Percentiles rank a stretch among this genome's conserved stretches.
Conservation (phyloP, 1,139 yeast species). For the Taphrina flavorubra region DNA sequence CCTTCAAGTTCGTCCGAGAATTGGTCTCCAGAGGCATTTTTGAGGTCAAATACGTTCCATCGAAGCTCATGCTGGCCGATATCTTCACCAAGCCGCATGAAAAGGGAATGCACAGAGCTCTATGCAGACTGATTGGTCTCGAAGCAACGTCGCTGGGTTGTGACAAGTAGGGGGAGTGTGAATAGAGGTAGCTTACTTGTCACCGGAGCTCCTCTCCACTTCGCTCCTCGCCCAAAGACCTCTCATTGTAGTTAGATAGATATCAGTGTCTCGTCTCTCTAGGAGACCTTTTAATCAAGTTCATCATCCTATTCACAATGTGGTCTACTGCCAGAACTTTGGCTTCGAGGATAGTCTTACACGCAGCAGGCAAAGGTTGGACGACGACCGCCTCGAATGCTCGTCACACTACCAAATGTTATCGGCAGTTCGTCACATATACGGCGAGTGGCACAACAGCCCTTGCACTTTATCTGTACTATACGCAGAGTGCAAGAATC, state of each 20-base stretch:
- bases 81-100: neutral
- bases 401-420: neutral
- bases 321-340: slow-evolving; percentile 2
- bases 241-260: neutral
- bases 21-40: too few species aligned
- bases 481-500: neutral
- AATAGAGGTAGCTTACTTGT: too few species aligned
- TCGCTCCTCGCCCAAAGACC: neutral
- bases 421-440: neutral
- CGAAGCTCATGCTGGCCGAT: too few species aligned
- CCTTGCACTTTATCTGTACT: neutral
- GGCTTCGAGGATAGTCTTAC: neutral
- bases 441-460: neutral
- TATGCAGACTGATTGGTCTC: neutral
- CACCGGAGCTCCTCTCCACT: neutral
- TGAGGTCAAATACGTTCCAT: too few species aligned
- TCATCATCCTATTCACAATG: neutral
- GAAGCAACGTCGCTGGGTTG: too few species aligned
- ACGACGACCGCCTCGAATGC: neutral
- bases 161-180: too few species aligned
- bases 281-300: too few species aligned
- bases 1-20: too few species aligned
- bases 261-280: too few species aligned
- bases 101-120: neutral
- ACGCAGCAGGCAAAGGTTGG: neutral